Conservation (phyloP, 257 asterid species). For the Scutellaria baicalensis region DNA sequence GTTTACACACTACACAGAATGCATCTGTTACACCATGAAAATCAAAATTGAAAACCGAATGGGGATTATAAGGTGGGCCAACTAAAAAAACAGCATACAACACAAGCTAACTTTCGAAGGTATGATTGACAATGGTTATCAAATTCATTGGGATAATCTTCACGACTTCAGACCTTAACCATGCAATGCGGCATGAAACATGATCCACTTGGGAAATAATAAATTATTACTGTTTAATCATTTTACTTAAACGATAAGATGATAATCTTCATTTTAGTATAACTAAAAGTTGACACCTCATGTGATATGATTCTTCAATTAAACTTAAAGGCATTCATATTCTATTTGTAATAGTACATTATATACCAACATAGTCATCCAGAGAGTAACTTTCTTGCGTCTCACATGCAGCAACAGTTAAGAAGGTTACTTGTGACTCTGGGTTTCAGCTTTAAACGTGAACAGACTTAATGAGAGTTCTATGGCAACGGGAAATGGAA, state of each 20-base stretch:
- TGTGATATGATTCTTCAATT: background rate
- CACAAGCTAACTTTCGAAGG: background rate
- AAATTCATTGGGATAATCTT: background rate
- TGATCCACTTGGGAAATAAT: background rate
- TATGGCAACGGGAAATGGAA: background rate
- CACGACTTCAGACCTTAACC: background rate
- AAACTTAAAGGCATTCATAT: background rate
- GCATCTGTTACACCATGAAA: background rate
- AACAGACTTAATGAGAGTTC: background rate
- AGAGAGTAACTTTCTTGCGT: background rate
- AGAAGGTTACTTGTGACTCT: background rate
- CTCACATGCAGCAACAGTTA: background rate
- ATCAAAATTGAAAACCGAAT: background rate
- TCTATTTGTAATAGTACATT: background rate
- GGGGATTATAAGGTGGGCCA: background rate
- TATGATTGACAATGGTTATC: background rate
- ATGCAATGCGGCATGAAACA: background rate
- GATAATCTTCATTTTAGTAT: background rate
- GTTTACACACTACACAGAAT: background rate
- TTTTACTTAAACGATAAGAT: background rate
- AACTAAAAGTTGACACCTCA: background rate
- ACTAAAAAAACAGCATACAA: background rate
- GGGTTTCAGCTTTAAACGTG: background rate
- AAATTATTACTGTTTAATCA: background rate
- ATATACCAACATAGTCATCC: background rate